phyloP scores from a whole-genome alignment of 441 rosid species.

The Populus hybrid region DNA sequence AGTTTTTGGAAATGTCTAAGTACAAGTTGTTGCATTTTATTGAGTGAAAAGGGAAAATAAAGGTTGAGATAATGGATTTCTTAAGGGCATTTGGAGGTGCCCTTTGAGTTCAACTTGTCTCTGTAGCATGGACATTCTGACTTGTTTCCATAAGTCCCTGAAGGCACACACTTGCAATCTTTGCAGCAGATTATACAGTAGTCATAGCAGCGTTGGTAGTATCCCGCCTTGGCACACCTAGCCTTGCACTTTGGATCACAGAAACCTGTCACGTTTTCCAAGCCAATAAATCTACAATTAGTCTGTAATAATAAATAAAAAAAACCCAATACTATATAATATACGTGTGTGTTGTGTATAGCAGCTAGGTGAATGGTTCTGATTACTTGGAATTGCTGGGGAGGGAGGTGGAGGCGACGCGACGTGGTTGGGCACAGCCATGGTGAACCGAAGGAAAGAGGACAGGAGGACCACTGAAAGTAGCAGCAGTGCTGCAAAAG shows the following conservation, averaged over 20 bases:
- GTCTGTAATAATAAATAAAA: background rate
- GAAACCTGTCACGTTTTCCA: background rate
- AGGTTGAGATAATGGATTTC: background rate
- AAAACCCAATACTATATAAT: background rate
- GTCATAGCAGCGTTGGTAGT: conserved; percentile 32
- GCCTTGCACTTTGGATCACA: conserved; percentile 30
- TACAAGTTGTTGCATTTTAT: too few species aligned
- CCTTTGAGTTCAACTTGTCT: conserved; percentile 37
- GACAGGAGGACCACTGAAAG: conserved; percentile 27
- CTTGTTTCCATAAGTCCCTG: conserved; percentile 42
- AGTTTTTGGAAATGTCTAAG: background rate
- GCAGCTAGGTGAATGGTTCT: background rate
- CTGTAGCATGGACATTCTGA: conserved; percentile 45
- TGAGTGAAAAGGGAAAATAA: background rate
- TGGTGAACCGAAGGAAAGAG: conserved; percentile 19
- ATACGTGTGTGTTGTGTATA: too few species aligned
- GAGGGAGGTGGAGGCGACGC: background rate
- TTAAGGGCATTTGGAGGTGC: conserved; percentile 45
- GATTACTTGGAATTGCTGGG: conserved; percentile 20
- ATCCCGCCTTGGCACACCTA: conserved; percentile 34
- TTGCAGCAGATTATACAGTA: conserved; percentile 39
- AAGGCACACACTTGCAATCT: conserved; percentile 44
- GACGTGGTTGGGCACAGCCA: conserved; percentile 5
- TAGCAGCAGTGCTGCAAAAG: conserved; percentile 19
- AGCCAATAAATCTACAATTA: background rate